phyloP scores from a whole-genome alignment of 2,329 filamentous ascomycete species.

The Colletotrichum spinosum region DNA sequence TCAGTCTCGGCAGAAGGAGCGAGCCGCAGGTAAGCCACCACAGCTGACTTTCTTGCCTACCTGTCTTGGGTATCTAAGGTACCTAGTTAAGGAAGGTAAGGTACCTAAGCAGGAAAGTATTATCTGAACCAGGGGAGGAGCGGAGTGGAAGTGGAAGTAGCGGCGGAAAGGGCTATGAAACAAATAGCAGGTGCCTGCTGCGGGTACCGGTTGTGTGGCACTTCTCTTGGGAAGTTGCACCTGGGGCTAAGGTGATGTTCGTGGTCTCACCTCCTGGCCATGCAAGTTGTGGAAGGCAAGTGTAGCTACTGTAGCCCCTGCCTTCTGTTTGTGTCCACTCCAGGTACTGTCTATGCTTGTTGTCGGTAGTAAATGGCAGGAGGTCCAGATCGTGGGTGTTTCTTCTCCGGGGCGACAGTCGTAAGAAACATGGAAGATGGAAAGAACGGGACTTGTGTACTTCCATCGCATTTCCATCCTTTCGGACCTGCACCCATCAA shows the following conservation, averaged over 20 bases:
- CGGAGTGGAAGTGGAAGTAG: not conserved
- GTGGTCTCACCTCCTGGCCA: no score
- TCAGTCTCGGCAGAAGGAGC: no score
- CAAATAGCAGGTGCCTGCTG: constrained; percentile 19
- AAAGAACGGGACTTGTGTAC: not conserved
- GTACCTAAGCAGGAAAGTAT: no score
- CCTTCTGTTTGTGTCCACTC: not conserved
- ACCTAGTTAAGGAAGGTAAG: no score
- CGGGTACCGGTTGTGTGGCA: not conserved
- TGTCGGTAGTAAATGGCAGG: not conserved
- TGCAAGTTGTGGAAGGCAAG: not conserved
- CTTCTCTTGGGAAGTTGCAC: constrained; percentile 7
- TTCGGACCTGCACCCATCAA: not conserved
- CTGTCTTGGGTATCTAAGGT: no score
- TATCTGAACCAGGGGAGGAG: not conserved
- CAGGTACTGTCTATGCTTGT: not conserved
- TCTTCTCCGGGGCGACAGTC: not conserved
- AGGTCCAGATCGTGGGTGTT: not conserved
- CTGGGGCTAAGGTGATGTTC: no score
- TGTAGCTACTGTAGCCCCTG: constrained; percentile 2
- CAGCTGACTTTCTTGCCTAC: no score
- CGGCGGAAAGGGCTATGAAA: not conserved
- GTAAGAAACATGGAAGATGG: not conserved
- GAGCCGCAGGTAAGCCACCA: no score
- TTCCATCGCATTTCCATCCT: constrained; percentile 3